Base-by-base conservation (phyloP, 331 rosid genomes). In the Malus hybrid region DNA sequence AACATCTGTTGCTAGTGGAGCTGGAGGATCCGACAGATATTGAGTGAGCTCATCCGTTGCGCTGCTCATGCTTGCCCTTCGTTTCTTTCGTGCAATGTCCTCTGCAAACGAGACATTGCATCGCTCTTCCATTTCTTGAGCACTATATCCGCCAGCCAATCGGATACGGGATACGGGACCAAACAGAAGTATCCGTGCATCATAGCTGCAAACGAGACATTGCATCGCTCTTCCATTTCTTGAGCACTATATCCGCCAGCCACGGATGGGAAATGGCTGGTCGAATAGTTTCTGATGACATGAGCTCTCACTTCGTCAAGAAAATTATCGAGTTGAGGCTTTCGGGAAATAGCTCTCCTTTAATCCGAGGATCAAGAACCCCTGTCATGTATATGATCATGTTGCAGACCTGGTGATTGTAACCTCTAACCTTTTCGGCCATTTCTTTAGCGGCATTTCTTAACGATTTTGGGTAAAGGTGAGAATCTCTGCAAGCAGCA, bases 281-380 rank as follows among this genome's bases (percentile, higher is more conserved):
- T 79, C 18, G 95, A 86, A 81, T 92, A 94, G 68, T 88, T 80
- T 79, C 96, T 84, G 57, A 89, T 78, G 81, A 94, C 89, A 85
- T 92, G 96, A 29, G 89, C 70, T 81, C 96, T 87, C 12, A 96
- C 99, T 85, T 92, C 93, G 32, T 90, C 97, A 2, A 92, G 87
- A 79, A 83, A 88, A 72, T 48, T 87, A 68, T 87, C 90, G 88
- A 82, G 81, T 83, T 92, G 22, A 94, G 85, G 85, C 80, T 86
- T 86, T 92, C 99, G 2, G 99, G 96, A 80, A 94, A 86, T 75
- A 94, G 86, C 86, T 94, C 99, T 68, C 84, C 95, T 84, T 94
- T 94, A 77, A 92, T 90, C 71, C 99, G 86, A 71, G 99, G 99
- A 75, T 94, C 99, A 94, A 94, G 92, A 80, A 94, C 85, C 69